Evolutionary conservation across 257 asterid genomes (phyloP).

Genomic region (Solanum piurae): DNA sequence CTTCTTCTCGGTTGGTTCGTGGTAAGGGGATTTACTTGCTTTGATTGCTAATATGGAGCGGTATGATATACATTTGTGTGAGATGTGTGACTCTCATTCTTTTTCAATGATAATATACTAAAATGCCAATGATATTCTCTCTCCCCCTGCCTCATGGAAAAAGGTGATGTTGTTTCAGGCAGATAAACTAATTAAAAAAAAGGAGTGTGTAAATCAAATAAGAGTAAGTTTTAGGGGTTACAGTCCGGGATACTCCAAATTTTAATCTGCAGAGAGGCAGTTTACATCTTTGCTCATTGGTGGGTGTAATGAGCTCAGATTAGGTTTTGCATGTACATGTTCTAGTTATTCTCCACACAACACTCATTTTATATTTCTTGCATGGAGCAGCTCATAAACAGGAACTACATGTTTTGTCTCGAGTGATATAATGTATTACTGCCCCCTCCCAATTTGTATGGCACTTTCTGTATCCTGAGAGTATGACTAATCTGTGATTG

Average conservation of each 20-base stretch:
- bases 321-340: not conserved
- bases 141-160: not conserved
- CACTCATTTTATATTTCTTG: not conserved
- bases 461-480: not conserved
- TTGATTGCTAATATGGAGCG: too few relatives aligned
- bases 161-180: not conserved
- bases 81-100: not conserved
- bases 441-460: not conserved
- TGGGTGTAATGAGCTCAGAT: not conserved
- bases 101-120: not conserved
- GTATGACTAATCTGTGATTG: not conserved
- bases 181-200: not conserved
- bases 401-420: not conserved
- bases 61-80: not conserved
- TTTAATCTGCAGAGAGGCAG: not conserved
- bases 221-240: not conserved
- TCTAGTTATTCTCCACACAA: not conserved
- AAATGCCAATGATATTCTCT: not conserved
- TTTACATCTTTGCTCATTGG: not conserved
- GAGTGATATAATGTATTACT: not conserved
- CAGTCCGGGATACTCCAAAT: not conserved
- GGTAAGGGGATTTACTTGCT: not conserved
- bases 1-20: slow-evolving; percentile 1
- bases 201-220: not conserved
- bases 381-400: not conserved